These are phyloP conservation scores for Chalciporus piperatus DNA, from an alignment of 768 basidiomycete genomes.

Conservation along the genomic window DNA sequence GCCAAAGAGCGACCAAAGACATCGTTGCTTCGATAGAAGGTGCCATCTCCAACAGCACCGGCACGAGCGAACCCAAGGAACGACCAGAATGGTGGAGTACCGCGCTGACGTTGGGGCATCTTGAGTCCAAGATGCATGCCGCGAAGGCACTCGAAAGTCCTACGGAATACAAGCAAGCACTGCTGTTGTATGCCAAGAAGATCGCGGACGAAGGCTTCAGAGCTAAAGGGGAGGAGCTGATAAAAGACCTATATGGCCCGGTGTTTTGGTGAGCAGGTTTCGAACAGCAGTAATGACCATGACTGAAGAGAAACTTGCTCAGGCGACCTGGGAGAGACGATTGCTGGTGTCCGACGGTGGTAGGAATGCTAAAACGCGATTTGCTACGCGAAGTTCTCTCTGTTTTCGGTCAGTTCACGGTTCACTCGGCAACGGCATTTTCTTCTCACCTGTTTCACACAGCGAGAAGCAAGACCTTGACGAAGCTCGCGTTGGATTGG, in stretches of 20 bases:
- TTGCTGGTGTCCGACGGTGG: slow-evolving; percentile 63
- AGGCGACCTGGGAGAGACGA: slow-evolving; percentile 69
- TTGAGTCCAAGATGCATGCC: slow-evolving; percentile 80
- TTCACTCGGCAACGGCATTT: background rate
- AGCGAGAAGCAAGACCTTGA: slow-evolving; percentile 76
- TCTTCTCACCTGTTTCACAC: slow-evolving; percentile 6
- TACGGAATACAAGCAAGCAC: slow-evolving; percentile 76
- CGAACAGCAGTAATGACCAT: background rate
- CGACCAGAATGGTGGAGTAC: slow-evolving; percentile 79
- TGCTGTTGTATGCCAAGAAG: slow-evolving; percentile 77
- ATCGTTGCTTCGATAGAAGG: slow-evolving; percentile 54
- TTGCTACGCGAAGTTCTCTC: slow-evolving; percentile 76
- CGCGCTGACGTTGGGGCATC: slow-evolving; percentile 82
- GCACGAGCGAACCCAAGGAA: slow-evolving; percentile 38
- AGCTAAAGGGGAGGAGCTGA: slow-evolving; percentile 86
- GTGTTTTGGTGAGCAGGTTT: slow-evolving; percentile 70
- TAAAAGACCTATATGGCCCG: slow-evolving; percentile 88
- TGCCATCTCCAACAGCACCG: slow-evolving; percentile 46
- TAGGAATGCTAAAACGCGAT: slow-evolving; percentile 78
- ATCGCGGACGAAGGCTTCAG: slow-evolving; percentile 88
- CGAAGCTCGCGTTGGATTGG: slow-evolving; percentile 77
- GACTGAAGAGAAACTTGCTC: slow-evolving; percentile 2
- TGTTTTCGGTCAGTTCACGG: slow-evolving; percentile 64
- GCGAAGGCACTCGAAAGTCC: slow-evolving; percentile 74
- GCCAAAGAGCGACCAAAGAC: slow-evolving; percentile 54